These are phyloP conservation scores for Trichoderma asperelloides DNA, from an alignment of 495 filamentous ascomycete species.

Conservation along the genomic window DNA sequence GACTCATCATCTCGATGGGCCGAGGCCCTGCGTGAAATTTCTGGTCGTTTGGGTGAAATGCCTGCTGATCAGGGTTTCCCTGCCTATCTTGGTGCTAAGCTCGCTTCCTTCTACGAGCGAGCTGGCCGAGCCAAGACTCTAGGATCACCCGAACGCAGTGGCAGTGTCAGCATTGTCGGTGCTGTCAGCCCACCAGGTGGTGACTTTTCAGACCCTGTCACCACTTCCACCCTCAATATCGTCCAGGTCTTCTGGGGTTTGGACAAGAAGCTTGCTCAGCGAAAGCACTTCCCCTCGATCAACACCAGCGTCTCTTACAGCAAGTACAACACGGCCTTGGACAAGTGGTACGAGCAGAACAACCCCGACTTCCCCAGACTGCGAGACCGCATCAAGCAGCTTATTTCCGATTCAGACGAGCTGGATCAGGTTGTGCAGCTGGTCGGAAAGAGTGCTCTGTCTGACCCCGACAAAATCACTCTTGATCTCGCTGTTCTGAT, in stretches of 20 bases:
- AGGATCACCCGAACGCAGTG: conserved; percentile 77
- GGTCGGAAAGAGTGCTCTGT: conserved; percentile 92
- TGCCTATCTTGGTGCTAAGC: conserved; percentile 90
- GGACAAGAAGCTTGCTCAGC: conserved; percentile 97
- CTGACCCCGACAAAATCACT: conserved; percentile 97
- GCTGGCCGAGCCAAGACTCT: conserved; percentile 78
- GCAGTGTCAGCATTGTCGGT: conserved; percentile 95
- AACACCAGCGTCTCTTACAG: conserved; percentile 94
- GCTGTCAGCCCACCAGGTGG: conserved; percentile 95
- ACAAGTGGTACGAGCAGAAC: conserved; percentile 87
- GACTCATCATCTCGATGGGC: conserved; percentile 98
- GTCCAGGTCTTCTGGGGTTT: conserved; percentile 99
- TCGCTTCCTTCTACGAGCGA: conserved; percentile 98
- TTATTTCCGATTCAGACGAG: conserved; percentile 90
- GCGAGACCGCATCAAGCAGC: conserved; percentile 83
- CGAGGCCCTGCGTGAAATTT: conserved; percentile 96
- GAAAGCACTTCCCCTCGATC: conserved; percentile 98
- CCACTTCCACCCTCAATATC: conserved; percentile 86
- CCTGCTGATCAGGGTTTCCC: conserved; percentile 99
- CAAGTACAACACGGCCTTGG: conserved; percentile 84
- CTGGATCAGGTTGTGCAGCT: conserved; percentile 98
- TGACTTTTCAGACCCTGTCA: conserved; percentile 99
- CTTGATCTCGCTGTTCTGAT: conserved; percentile 84
- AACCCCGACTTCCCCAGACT: conserved; percentile 89
- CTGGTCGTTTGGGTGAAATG: conserved; percentile 98